Evolutionary conservation across 306 rosid genomes (phyloP), one percentile per base, ranked within the genome.

Genomic region (Malus orientalis): DNA sequence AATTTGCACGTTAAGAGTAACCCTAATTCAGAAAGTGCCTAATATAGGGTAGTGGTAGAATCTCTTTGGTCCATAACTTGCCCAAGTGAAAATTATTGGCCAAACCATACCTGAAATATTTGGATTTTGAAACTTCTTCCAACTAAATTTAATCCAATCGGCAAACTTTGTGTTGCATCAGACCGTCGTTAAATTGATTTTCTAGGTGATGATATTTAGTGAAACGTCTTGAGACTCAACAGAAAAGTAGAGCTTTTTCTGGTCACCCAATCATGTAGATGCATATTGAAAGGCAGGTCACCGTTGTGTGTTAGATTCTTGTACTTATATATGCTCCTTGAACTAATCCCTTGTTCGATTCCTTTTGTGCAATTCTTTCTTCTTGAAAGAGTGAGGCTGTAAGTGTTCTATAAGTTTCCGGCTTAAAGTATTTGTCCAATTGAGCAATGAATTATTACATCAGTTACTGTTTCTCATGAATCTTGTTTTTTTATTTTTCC

Each of bases 201-300:
- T 71, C 4, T 14, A 83, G 86, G 79, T 67, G 49, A 67, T 79
- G 76, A 6, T n/a, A n/a, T 76, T 79, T 67, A 44, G 33, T 32
- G 86, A 69, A 78, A 14, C 5, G 54, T 25, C 33, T 11, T 75
- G 66, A 73, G 62, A 19, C 23, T n/a, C 71, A 59, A 16, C 20
- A 15, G 55, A 15, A 51, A 51, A 51, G 55, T 51, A 51, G 20
- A 15, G 55, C 20, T 5, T 15, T 15, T 51, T 51, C 6, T 51
- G 3, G 20, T 51, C 20, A 15, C 8, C 55, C 6, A 51, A 51
- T 38, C 42, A 36, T 36, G 40, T 58, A 23, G 16, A 4, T 54
- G 59, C 4, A 7, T 3, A 40, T 8, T 40, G 59, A 4, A 58
- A 58, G 63, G 30, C 16, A 11, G 3, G 14, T 57, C 23, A 57